A percentile compares a stretch with the other conserved stretches of the same genome.
Conservation (phyloP, 129 eudicot genomes). For the Deinandra increscens region DNA sequence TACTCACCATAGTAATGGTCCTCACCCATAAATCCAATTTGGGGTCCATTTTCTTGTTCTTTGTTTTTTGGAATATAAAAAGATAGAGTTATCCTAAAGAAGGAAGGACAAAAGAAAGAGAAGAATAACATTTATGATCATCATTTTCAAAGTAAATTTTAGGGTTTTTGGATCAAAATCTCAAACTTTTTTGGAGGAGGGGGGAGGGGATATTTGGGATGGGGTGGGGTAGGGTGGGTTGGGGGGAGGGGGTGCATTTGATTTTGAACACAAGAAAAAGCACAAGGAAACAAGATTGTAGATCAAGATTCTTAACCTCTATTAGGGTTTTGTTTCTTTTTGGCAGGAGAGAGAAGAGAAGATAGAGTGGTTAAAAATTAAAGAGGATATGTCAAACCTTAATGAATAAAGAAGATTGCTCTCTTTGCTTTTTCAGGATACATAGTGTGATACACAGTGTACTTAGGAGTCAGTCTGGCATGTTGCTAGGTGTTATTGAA, state of each 20-base stretch:
- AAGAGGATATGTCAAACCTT: slow-evolving; percentile 38
- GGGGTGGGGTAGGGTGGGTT: slow-evolving; percentile 14
- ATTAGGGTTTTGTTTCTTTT: slow-evolving; percentile 36
- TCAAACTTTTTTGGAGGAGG: slow-evolving; percentile 18
- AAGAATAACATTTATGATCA: slow-evolving; percentile 39
- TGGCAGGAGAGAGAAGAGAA: slow-evolving; percentile 10
- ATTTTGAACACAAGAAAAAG: slow-evolving; percentile 36
- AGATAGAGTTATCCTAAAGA: slow-evolving; percentile 34
- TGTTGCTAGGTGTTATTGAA: slow-evolving; percentile 1
- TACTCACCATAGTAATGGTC: slow-evolving; percentile 22
- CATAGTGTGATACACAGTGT: slow-evolving; percentile 32
- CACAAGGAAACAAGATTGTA: slow-evolving; percentile 39
- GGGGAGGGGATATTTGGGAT: slow-evolving; percentile 7
- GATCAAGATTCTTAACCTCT: slow-evolving; percentile 40
- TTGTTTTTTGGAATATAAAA: slow-evolving; percentile 29
- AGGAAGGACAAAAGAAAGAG: slow-evolving; percentile 30
- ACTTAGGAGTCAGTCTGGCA: slow-evolving; percentile 19
- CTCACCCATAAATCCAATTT: slow-evolving; percentile 19
- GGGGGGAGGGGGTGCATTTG: slow-evolving; percentile 31
- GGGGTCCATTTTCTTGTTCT: slow-evolving; percentile 20
- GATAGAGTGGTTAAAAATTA: slow-evolving; percentile 26
- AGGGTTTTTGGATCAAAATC: slow-evolving; percentile 37
- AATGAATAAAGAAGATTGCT: slow-evolving; percentile 32
- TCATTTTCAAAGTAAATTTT: slow-evolving; percentile 43
- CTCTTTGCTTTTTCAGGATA: slow-evolving; percentile 36